phyloP scores from a whole-genome alignment of 164 flowering plant species.

The Stephania yunnanensis region DNA sequence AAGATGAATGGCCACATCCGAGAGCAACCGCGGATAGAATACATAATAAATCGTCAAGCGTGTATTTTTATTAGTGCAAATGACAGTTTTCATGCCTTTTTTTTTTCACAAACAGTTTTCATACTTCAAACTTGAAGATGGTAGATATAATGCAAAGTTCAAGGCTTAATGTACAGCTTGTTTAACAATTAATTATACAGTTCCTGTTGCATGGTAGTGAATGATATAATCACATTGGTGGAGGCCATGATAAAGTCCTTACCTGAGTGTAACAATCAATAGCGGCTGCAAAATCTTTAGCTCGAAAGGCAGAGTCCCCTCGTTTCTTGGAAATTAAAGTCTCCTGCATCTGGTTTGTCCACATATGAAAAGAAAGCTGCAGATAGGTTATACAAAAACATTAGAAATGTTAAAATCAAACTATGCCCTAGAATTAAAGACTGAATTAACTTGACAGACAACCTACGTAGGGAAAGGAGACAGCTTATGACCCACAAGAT shows the following conservation, averaged over 20 bases:
- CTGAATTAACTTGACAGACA: neutral
- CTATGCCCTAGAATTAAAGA: neutral
- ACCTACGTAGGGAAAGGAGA: neutral
- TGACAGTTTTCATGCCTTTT: neutral
- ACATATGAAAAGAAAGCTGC: slow-evolving; percentile 95
- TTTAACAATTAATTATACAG: neutral
- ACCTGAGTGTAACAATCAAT: slow-evolving; percentile 76
- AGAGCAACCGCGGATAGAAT: neutral
- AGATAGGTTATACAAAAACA: slow-evolving; percentile 11
- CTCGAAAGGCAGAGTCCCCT: slow-evolving; percentile 81
- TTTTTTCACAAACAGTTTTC: too few species aligned
- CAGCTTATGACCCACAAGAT: neutral
- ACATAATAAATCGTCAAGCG: neutral
- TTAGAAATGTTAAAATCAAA: slow-evolving; percentile 1
- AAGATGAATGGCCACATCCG: neutral
- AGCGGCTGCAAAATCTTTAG: slow-evolving; percentile 68
- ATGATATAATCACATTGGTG: neutral
- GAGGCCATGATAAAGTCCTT: slow-evolving; percentile 1
- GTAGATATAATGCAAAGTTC: neutral
- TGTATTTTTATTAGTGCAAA: neutral
- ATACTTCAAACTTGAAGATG: neutral
- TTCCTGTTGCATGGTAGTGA: neutral
- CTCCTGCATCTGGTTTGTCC: slow-evolving; percentile 95
- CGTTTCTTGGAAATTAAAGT: slow-evolving; percentile 78
- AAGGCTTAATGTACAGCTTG: neutral